Evolutionary conservation across 371 early-diverging fungal species (phyloP).

Genomic region (Mycotypha africana): DNA sequence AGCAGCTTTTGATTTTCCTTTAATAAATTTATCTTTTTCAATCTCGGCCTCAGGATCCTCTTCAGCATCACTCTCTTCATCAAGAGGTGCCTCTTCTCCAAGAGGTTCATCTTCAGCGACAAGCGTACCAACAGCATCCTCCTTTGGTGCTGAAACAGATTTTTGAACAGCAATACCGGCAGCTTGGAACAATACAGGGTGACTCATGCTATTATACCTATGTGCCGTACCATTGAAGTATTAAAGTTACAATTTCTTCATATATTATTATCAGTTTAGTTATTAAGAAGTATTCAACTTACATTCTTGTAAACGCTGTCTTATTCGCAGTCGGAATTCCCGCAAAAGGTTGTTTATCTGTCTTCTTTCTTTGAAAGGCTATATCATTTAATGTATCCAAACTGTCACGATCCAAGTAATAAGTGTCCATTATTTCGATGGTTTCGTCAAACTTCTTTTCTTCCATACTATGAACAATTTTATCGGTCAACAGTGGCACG

Average conservation of each 20-base stretch:
- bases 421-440: conserved; percentile 83
- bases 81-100: conserved; percentile 55
- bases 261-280: neutral
- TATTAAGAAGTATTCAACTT: conserved; percentile 22
- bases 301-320: conserved; percentile 75
- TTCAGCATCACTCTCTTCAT: conserved; percentile 38
- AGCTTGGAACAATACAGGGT: conserved; percentile 66
- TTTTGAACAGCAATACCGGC: conserved; percentile 32
- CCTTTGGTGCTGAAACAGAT: conserved; percentile 31
- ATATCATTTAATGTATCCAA: conserved; percentile 82
- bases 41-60: conserved; percentile 5
- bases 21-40: conserved; percentile 7
- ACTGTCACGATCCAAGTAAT: conserved; percentile 87
- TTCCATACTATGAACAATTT: conserved; percentile 60
- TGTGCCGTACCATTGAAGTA: neutral
- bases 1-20: too few species aligned
- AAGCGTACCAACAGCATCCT: conserved; percentile 63
- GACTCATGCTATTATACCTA: conserved; percentile 71
- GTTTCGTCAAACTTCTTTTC: conserved; percentile 67
- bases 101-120: conserved; percentile 60
- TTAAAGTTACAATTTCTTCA: neutral
- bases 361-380: conserved; percentile 18
- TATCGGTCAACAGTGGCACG: conserved; percentile 67
- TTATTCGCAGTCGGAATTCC: conserved; percentile 72
- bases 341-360: conserved; percentile 38